Percentiles rank a stretch among this genome's conserved stretches.
phyloP scores from a whole-genome alignment of 768 basidiomycete species.

The Lyophyllum semitale region DNA sequence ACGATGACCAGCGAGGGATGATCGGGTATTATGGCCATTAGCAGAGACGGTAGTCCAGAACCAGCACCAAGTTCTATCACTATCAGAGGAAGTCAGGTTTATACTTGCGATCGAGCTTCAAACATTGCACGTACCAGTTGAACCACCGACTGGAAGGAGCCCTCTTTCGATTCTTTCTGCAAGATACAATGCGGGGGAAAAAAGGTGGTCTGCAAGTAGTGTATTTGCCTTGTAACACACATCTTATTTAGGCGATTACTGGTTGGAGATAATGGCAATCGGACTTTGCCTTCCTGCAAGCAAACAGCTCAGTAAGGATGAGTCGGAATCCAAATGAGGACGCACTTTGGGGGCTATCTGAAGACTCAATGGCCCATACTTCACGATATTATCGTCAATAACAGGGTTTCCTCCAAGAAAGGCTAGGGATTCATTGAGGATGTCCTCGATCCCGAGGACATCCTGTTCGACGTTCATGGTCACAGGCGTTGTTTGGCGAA shows the following conservation, averaged over 20 bases:
- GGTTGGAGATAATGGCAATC: conserved; percentile 16
- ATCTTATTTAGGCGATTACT: conserved; percentile 10
- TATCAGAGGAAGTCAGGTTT: conserved; percentile 23
- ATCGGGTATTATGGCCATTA: conserved; percentile 45
- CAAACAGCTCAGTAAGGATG: not conserved
- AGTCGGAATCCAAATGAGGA: not conserved
- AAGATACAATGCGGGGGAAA: conserved; percentile 68
- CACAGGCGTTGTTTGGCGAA: not conserved
- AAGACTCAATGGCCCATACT: conserved; percentile 55
- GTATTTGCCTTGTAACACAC: conserved; percentile 58
- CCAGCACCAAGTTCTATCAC: conserved; percentile 77
- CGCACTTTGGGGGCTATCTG: conserved; percentile 62
- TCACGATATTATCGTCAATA: conserved; percentile 43
- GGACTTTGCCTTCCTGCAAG: conserved; percentile 61
- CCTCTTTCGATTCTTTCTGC: conserved; percentile 66
- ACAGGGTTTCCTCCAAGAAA: conserved; percentile 50
- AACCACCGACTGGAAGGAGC: conserved; percentile 41
- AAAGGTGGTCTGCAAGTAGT: conserved; percentile 71
- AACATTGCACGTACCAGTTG: conserved; percentile 35
- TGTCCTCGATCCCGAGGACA: conserved; percentile 43
- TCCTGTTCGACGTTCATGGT: conserved; percentile 9
- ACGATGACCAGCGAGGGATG: conserved; percentile 57
- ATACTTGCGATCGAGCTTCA: not conserved
- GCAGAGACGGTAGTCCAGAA: conserved; percentile 64
- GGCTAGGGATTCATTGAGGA: conserved; percentile 51